Evolutionary conservation across 441 rosid species (phyloP), one percentile per base, ranked within the genome.

Genomic region (Viola pubescens): DNA sequence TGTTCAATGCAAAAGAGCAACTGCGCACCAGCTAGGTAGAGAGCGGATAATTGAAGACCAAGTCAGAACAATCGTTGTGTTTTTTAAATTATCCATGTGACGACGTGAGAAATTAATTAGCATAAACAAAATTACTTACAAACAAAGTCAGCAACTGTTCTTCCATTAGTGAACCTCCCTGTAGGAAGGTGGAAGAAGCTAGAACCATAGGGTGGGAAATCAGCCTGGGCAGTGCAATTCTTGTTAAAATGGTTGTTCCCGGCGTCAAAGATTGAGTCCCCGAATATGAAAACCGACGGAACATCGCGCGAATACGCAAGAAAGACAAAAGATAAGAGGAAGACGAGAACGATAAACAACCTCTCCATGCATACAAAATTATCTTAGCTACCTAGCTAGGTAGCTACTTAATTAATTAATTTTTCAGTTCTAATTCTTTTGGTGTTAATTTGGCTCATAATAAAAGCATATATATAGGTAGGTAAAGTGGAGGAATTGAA

Each of bases 151-250:
- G 72, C 78, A 6, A 79, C 78, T 0, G 79, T 81, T 64, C 85
- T 78, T 61, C 82, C 90, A 50, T 84, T 79, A 43, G 90, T 84
- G 79, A 86, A 86, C 69, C 90, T 76, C 5, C 89, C 88, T 7
- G 85, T 84, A 10, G 82, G 84, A 13, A 9, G 73, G 66, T 70
- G 78, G 57, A 78, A 79, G 67, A 81, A 84, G 9, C 70, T 73
- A 13, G 86, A 73, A 5, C 83, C 84, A 10, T 82, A 81, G 61
- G 87, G 88, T 26, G 81, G 76, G 49, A 76, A 87, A 75, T 82
- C 79, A 4, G 86, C 88, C 68, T 75, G 85, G 10, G 77, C 87
- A 10, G 77, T 69, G 62, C 87, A 84, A 48, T 78, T 82, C 59
- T 75, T 66, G 71, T 70, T 79, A 59, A 74, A 75, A 56, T 71